Percentiles rank a stretch among this genome's conserved stretches.
phyloP scores from a whole-genome alignment of 257 asterid genomes.

The Cinchona pubescens region DNA sequence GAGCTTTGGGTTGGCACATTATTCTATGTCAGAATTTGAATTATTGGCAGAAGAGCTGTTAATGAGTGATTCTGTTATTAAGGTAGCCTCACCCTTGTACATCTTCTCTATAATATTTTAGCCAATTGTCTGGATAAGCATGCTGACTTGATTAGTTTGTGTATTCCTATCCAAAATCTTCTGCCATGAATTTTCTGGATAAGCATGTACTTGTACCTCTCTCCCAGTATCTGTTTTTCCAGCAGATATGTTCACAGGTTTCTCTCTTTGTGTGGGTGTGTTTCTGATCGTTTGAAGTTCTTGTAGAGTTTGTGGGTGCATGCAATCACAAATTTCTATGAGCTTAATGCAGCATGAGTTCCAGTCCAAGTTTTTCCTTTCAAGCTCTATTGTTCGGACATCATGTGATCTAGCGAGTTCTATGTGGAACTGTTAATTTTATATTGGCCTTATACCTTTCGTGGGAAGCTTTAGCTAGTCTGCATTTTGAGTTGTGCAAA shows the following conservation, averaged over 20 bases:
- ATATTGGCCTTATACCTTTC: neutral
- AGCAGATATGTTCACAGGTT: neutral
- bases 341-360: neutral
- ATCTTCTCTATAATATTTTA: neutral
- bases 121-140: conserved; percentile 1
- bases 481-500: neutral
- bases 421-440: neutral
- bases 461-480: neutral
- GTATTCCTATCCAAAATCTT: neutral
- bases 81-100: conserved; percentile 42
- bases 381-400: neutral
- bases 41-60: conserved; percentile 93
- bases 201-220: neutral
- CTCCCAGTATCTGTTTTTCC: neutral
- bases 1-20: conserved; percentile 95
- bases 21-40: conserved; percentile 96
- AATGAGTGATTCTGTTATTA: conserved; percentile 86
- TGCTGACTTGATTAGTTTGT: conserved; percentile 1
- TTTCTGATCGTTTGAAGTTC: neutral
- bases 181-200: neutral
- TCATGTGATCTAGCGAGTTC: neutral
- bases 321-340: neutral
- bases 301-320: neutral
- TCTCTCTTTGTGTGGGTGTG: neutral
- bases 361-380: neutral